phyloP scores from a whole-genome alignment of 345 rosid genomes.

The Hibiscus tridactylites region DNA sequence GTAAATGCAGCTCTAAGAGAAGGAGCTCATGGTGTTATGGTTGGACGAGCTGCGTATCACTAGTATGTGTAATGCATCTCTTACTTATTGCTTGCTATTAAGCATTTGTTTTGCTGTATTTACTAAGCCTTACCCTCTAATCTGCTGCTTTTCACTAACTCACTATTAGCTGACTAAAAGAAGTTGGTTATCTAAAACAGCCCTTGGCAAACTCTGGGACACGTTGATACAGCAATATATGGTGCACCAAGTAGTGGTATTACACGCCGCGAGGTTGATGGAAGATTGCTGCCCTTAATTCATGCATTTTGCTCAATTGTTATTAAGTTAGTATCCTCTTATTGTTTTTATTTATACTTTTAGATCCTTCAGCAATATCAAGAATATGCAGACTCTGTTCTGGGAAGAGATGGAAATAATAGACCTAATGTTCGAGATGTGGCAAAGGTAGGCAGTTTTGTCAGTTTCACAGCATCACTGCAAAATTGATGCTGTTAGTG shows the following conservation, averaged over 20 bases:
- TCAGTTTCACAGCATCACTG: background rate
- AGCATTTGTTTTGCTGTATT: background rate
- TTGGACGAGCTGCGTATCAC: constrained; percentile 89
- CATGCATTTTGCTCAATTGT: constrained; percentile 10
- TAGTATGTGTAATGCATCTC: constrained; percentile 41
- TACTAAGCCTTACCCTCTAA: background rate
- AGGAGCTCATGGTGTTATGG: constrained; percentile 96
- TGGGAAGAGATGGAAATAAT: constrained; percentile 62
- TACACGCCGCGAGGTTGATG: constrained; percentile 80
- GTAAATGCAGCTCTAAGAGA: constrained; percentile 63
- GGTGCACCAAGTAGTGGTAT: constrained; percentile 61
- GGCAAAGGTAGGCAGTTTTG: constrained; percentile 45
- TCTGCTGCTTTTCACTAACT: background rate
- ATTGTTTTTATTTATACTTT: background rate
- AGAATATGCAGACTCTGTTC: constrained; percentile 73
- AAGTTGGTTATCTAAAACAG: constrained; percentile 32
- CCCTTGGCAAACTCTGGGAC: constrained; percentile 79
- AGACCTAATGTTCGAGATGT: constrained; percentile 81
- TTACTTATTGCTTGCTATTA: background rate
- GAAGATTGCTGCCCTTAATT: background rate
- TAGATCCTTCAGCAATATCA: constrained; percentile 78
- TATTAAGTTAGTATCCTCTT: background rate
- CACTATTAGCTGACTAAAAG: constrained; percentile 5
- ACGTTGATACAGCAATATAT: constrained; percentile 65
- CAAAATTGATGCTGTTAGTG: background rate